Evolutionary conservation across 495 filamentous ascomycete species (phyloP), one percentile per base, ranked within the genome.

Genomic region (Astrothelium macrocarpum): DNA sequence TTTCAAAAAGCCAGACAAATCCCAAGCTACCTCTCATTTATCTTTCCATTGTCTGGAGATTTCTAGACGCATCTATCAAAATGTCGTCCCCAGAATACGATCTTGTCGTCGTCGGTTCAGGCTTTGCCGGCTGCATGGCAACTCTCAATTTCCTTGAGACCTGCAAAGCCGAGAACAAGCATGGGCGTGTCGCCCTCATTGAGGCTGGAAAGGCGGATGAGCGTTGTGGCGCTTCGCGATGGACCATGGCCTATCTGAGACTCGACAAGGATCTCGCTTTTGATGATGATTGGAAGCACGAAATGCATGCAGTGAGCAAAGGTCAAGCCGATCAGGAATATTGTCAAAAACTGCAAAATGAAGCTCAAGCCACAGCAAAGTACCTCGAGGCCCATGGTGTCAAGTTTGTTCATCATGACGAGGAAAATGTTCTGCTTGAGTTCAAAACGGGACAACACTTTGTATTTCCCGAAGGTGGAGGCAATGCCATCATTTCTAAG

Each of bases 211-310:
- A 69, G 49, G 53, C 64, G 14, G 66, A 62, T 26, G 70, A 72
- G 61, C 62, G 70, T 28, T 72, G 64, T 25, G 66, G 65, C 20
- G 69, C 69, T 14, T 68, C 65, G 0, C 61, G 68, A 10, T 72
- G 68, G 70, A 72, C 70, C 0, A 72, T 72, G 70, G 70, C 70
- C 1, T 72, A 72, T 45, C 62, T 72, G 28, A 49, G 68, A 16
- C 42, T 71, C 12, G 64, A 71, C 62, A 68, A 71, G 39, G 63
- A 71, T 46, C 58, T 71, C 25, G 61, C 61, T 53, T 71, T 71
- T 49, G 70, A 71, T 45, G 59, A 64, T 32, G 70, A 70, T 43
- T 72, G 68, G 70, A 63, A 68, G 28, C 53, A 68, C 26, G 70
- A 72, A 56, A 72, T 72, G 68, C 42, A 67, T 7, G 42, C 32